phyloP scores from a whole-genome alignment of 2,329 filamentous ascomycete species.

The Ceratocystis papillata region DNA sequence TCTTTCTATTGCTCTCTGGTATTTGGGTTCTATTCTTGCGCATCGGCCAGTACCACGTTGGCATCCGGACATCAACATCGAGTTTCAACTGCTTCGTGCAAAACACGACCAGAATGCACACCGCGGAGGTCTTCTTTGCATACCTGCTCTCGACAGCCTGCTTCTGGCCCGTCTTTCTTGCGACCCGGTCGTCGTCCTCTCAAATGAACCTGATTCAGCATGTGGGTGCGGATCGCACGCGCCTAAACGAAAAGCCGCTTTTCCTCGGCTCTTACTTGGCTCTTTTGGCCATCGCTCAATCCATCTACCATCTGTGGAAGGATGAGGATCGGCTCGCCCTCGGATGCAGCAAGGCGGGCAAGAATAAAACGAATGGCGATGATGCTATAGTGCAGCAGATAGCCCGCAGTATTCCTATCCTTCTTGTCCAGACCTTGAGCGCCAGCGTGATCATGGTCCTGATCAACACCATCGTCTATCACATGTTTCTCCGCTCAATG shows the following conservation, averaged over 20 bases:
- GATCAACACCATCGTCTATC: slow-evolving; percentile 49
- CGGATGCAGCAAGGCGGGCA: slow-evolving; percentile 27
- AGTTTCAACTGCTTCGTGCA: slow-evolving; percentile 53
- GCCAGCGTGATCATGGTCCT: slow-evolving; percentile 35
- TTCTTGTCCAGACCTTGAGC: slow-evolving; percentile 30
- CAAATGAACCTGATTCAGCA: slow-evolving; percentile 64
- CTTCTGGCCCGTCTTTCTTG: slow-evolving; percentile 73
- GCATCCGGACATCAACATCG: slow-evolving; percentile 59
- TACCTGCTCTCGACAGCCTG: slow-evolving; percentile 68
- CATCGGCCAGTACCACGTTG: slow-evolving; percentile 71
- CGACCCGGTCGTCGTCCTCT: slow-evolving; percentile 49
- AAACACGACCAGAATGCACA: slow-evolving; percentile 47
- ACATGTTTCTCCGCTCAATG: slow-evolving; percentile 47
- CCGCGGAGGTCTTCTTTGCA: slow-evolving; percentile 60
- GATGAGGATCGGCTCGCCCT: slow-evolving; percentile 59
- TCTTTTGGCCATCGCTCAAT: slow-evolving; percentile 58
- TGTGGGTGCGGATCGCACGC: slow-evolving; percentile 58
- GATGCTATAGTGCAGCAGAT: slow-evolving; percentile 22
- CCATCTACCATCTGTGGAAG: slow-evolving; percentile 54
- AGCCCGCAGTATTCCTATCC: slow-evolving; percentile 14
- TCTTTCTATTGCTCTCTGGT: slow-evolving; percentile 64
- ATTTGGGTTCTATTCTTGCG: slow-evolving; percentile 74
- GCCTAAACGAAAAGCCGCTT: slow-evolving; percentile 76
- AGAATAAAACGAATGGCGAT: slow-evolving; percentile 13
- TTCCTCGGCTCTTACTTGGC: slow-evolving; percentile 64